Evolutionary conservation across 1,139 yeast species (phyloP).

Genomic region (Taiozyma sp.): DNA sequence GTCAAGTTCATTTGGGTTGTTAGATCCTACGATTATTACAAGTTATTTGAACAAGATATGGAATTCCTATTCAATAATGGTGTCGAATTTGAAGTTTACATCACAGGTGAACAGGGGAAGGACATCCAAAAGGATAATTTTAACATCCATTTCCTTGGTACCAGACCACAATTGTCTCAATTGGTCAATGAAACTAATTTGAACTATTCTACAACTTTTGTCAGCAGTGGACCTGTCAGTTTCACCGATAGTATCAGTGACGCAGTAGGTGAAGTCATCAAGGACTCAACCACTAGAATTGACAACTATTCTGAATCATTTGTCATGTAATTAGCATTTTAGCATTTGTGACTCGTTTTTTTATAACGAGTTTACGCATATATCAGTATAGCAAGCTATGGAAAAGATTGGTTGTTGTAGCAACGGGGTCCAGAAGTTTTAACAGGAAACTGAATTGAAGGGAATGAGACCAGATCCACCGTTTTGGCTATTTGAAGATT

Average conservation of each 20-base stretch:
- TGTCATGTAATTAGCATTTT: slow-evolving; percentile 14
- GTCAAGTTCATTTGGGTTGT: slow-evolving; percentile 25
- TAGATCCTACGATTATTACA: slow-evolving; percentile 13
- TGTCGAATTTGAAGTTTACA: slow-evolving; percentile 18
- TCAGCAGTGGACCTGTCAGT: slow-evolving; percentile 39
- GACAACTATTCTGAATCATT: slow-evolving; percentile 40
- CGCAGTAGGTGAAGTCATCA: slow-evolving; percentile 26
- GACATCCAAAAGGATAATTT: slow-evolving; percentile 1
- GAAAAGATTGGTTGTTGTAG: too few relatives aligned
- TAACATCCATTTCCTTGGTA: slow-evolving; percentile 6
- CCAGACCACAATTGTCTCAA: slow-evolving; percentile 17
- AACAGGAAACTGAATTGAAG: too few relatives aligned
- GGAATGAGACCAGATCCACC: too few relatives aligned
- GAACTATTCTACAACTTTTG: slow-evolving; percentile 24
- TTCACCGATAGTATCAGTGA: slow-evolving; percentile 35
- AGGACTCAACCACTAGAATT: slow-evolving; percentile 27
- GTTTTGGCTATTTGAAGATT: too few relatives aligned
- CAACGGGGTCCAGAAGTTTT: too few relatives aligned
- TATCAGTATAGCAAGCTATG: not conserved
- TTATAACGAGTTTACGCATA: not conserved
- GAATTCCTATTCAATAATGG: slow-evolving; percentile 17
- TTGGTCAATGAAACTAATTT: slow-evolving; percentile 9
- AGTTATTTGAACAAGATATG: slow-evolving; percentile 22
- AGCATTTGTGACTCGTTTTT: not conserved
- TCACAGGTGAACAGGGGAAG: slow-evolving; percentile 14